Percentiles rank a stretch among this genome's conserved stretches.
Conservation (phyloP, 2,329 filamentous ascomycete species). For the Apiospora saccharicola region DNA sequence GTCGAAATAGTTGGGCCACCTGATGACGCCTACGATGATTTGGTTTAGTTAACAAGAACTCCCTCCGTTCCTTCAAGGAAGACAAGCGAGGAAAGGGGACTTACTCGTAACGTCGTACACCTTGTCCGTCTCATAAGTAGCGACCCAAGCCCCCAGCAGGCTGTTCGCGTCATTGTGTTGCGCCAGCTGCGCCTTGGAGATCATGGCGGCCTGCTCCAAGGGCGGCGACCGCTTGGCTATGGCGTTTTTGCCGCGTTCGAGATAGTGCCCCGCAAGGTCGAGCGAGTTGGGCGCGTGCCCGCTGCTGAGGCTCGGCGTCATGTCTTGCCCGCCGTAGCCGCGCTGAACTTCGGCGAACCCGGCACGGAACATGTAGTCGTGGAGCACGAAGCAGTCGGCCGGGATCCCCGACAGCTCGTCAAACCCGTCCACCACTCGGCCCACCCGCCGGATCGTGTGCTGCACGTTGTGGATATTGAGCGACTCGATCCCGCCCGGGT, state of each 20-base stretch:
- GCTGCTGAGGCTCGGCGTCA: background rate
- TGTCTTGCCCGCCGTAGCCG: background rate
- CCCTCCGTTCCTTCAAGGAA: background rate
- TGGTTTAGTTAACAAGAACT: background rate
- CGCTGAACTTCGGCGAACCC: background rate
- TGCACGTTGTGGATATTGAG: background rate
- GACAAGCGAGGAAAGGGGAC: background rate
- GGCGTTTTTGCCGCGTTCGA: background rate
- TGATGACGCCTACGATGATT: background rate
- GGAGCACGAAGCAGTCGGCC: background rate
- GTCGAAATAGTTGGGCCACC: background rate
- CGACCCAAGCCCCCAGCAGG: background rate
- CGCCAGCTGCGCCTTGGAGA: background rate
- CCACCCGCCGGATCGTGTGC: background rate
- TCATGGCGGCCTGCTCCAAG: background rate
- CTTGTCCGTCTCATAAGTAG: background rate
- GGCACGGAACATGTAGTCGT: background rate
- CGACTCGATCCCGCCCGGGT: background rate
- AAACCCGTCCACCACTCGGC: background rate
- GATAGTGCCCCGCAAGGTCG: background rate
- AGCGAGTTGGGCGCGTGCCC: background rate
- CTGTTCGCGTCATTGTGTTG: background rate
- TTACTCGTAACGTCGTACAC: constrained; percentile 20
- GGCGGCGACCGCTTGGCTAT: background rate
- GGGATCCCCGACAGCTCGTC: background rate